phyloP scores from a whole-genome alignment of 2,329 filamentous ascomycete genomes.

The Trichoderma afroharzianum region DNA sequence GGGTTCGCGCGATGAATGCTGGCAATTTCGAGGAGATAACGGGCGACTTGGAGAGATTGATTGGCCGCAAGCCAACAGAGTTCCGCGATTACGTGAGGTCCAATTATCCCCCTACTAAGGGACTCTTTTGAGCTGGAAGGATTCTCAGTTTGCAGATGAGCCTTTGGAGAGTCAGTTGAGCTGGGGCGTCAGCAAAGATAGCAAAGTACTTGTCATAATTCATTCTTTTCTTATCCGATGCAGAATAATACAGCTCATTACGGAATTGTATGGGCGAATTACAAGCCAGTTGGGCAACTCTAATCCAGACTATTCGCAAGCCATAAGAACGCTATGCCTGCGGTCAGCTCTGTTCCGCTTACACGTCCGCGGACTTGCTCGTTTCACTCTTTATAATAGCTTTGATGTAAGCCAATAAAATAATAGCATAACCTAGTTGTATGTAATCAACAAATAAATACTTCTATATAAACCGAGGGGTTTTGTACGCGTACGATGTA shows the following conservation, averaged over 20 bases:
- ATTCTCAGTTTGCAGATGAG: neutral
- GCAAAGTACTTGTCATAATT: neutral
- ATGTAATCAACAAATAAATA: neutral
- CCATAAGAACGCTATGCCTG: neutral
- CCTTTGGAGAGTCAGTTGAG: neutral
- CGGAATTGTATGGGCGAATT: neutral
- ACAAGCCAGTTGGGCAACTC: neutral
- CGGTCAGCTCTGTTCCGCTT: neutral
- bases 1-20: neutral
- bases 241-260: neutral
- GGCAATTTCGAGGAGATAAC: neutral
- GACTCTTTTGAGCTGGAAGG: neutral
- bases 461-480: neutral
- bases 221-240: neutral
- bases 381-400: neutral
- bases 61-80: neutral
- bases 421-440: neutral
- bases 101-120: neutral
- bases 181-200: neutral
- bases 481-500: neutral
- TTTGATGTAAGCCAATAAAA: neutral
- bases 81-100: neutral
- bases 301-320: neutral
- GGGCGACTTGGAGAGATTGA: neutral
- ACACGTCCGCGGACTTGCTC: neutral